Evolutionary conservation across 805 yeast species (phyloP), one percentile per base, ranked within the genome.

Genomic region (Saccharomycopsis sp.): DNA sequence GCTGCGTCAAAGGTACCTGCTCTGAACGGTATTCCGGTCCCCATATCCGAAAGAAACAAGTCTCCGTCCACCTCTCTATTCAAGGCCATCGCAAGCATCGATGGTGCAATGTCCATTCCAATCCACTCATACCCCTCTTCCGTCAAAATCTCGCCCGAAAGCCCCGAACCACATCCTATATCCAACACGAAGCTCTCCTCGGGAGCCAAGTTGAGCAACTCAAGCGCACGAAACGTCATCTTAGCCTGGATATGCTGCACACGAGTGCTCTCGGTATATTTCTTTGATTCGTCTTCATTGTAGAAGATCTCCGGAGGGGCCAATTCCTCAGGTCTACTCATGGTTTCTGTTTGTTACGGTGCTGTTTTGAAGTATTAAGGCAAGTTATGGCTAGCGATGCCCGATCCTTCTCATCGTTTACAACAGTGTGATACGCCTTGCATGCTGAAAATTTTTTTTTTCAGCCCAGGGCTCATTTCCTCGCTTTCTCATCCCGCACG

Each of bases 1-100:
- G 96, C 98, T 1, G 97, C 97, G 71, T 94, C 99, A 70, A 92
- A 94, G 0, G 96, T 79, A 54, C 99, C 99, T 1, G 98, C 89
- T 67, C 99, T 79, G 68, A 94, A 94, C 3, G 98, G 98, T 1
- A 94, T 79, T 37, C 99, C 99, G 56, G 79, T 77, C 29, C 99
- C 99, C 79, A 94, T 87, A 74, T 94, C 99, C 41, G 91, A 87
- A 57, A 94, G 74, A 69, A 94, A 85, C 62, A 94, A 72, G 70
- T 94, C 99, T 14, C 99, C 99, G 57, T 90, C 97, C 14, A 90
- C 85, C 40, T 88, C 97, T 68, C 97, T 78, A 65, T 91, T 97
- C 37, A 94, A 73, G 0, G 96, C 99, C 2, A 95, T 88, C 0
- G 97, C 97, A 64, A 94, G 77, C 99, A 94, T 94, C 52, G 92